phyloP scores from a whole-genome alignment of 2,329 filamentous ascomycete species.

The Didymella pomorum region DNA sequence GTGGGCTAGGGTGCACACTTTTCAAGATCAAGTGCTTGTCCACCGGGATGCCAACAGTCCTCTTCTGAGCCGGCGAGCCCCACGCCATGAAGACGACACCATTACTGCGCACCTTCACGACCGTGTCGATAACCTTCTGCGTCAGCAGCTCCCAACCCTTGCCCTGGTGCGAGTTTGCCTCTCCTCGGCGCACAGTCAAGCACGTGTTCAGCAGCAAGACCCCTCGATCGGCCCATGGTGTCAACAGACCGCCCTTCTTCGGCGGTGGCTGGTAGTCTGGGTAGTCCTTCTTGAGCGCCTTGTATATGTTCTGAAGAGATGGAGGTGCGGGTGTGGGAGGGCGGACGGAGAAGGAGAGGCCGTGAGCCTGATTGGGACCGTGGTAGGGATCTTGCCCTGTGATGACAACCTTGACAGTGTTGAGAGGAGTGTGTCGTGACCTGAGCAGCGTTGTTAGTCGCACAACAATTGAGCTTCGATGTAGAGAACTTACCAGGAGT shows the following conservation, averaged over 20 bases:
- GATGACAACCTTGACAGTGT: conserved; percentile 89
- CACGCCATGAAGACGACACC: conserved; percentile 97
- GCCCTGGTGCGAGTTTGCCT: conserved; percentile 84
- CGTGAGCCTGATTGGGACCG: conserved; percentile 93
- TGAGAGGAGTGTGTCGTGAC: conserved; percentile 91
- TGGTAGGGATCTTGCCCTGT: conserved; percentile 98
- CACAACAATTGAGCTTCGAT: not conserved
- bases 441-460: conserved; percentile 57
- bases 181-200: conserved; percentile 87
- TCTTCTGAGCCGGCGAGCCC: conserved; percentile 83
- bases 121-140: conserved; percentile 87
- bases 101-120: conserved; percentile 75
- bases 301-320: conserved; percentile 94
- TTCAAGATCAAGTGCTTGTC: conserved; percentile 82
- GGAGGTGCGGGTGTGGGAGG: conserved; percentile 88
- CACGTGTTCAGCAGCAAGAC: conserved; percentile 95
- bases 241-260: conserved; percentile 81
- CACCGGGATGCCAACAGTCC: conserved; percentile 76
- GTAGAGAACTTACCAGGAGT: conserved; percentile 76
- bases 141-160: conserved; percentile 95
- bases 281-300: conserved; percentile 85
- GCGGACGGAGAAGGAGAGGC: conserved; percentile 92
- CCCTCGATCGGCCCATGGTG: conserved; percentile 91
- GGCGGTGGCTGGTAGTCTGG: conserved; percentile 78
- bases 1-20: conserved; percentile 90